Evolutionary conservation across 2,329 filamentous ascomycete genomes (phyloP).

Genomic region (Sclerotinia borealis): DNA sequence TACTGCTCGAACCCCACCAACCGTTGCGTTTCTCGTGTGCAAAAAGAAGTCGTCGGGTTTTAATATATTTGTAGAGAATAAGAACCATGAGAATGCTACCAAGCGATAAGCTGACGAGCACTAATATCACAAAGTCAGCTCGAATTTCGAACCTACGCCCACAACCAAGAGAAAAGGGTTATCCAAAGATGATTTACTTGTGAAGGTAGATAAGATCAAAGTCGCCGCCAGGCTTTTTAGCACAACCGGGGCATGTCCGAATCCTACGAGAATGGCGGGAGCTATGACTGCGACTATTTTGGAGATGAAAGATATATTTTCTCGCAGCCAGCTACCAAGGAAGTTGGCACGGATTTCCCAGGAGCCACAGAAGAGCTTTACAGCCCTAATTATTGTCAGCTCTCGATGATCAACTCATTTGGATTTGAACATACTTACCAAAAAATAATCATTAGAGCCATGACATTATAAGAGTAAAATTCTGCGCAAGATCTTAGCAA

Average conservation of each 20-base stretch:
- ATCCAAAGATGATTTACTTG: constrained; percentile 31
- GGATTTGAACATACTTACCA: constrained; percentile 33
- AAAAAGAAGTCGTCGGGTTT: constrained; percentile 34
- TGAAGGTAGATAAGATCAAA: constrained; percentile 35
- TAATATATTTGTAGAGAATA: constrained; percentile 39
- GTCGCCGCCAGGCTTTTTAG: constrained; percentile 29
- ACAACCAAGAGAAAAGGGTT: neutral
- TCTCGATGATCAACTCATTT: neutral
- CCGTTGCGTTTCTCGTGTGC: constrained; percentile 26
- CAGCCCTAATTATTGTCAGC: constrained; percentile 30
- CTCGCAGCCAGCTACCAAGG: constrained; percentile 27
- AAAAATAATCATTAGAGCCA: constrained; percentile 41
- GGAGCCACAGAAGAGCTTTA: constrained; percentile 35
- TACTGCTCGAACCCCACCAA: constrained; percentile 24
- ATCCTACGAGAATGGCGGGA: constrained; percentile 33
- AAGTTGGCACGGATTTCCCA: constrained; percentile 29
- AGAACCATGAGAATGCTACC: constrained; percentile 36
- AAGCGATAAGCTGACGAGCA: constrained; percentile 36
- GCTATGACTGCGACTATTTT: constrained; percentile 36
- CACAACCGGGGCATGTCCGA: constrained; percentile 31
- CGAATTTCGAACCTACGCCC: neutral
- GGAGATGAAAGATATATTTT: constrained; percentile 26
- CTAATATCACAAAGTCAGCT: constrained; percentile 26
- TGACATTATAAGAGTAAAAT: constrained; percentile 46
- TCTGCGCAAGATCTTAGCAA: constrained; percentile 32